Evolutionary conservation across 345 rosid genomes (phyloP), one percentile per base, ranked within the genome.

Genomic region (Firmiana major): DNA sequence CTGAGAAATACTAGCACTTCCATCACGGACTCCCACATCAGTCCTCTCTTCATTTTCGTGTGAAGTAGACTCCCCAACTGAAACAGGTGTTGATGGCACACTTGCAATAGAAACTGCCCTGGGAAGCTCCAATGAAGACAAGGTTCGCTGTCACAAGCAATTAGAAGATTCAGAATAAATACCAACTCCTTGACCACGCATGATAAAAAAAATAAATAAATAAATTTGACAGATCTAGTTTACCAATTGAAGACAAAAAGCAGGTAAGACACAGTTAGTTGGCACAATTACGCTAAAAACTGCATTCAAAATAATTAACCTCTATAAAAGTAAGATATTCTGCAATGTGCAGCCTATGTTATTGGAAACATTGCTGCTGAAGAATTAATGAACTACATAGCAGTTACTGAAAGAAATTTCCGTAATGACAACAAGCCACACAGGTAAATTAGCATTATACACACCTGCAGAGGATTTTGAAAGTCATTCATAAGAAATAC

Each of bases 111-210:
- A 83, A 69, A 92, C 88, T 80, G 92, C 87, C 85, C 90, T 82
- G 66, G 99, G 97, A 79, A 97, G 84, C 92, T 91, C 97, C 89
- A 94, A 85, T 76, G 98, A 97, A 77, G 97, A 94, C 76, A 97
- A 85, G 49, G 95, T 94, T 86, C 83, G 87, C 99, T 92, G 86
- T 74, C 42, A 58, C 75, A 79, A 80, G 78, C 63, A 65, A 79
- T 69, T 58, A 85, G 80, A 79, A 49, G 60, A 78, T 53, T 43
- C 8, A 65, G 28, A 45, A 13, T 17, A n/a, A 59, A 48, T 19
- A 24, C 12, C 40, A 65, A 76, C n/a, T 24, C 13, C 16, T 28
- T 77, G 42, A 40, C 42, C 42, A 40, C 42, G 1, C 6, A 40
- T 6, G 42, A 40, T 40, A 7, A 40, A 40, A 7, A 40, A 40